phyloP scores from a whole-genome alignment of 352 stramenopile genomes.

The Hyaloperonospora arabidopsidis region DNA sequence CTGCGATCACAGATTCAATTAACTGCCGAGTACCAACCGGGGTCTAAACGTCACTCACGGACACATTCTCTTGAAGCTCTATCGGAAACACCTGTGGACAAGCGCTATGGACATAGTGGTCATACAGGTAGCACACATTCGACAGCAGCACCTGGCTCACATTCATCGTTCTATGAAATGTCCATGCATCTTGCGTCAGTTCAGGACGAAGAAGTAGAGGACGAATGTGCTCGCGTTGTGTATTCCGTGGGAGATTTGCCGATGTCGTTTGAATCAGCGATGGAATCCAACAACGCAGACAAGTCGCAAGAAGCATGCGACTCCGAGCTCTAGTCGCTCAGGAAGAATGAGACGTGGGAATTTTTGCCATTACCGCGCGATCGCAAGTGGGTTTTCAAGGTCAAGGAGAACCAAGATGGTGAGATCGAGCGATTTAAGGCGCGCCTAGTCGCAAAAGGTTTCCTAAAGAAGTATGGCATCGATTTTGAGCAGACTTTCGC shows the following conservation, averaged over 20 bases:
- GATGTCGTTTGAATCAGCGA: neutral
- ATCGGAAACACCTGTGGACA: neutral
- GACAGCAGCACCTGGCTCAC: too few species aligned
- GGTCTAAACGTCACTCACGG: neutral
- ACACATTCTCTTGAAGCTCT: neutral
- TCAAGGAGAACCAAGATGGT: conserved; percentile 13
- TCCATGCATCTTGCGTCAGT: too few species aligned
- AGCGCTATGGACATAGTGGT: too few species aligned
- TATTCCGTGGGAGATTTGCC: conserved; percentile 1
- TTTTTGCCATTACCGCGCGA: conserved; percentile 4
- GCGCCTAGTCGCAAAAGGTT: neutral
- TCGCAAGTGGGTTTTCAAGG: conserved; percentile 8
- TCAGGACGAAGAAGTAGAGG: too few species aligned
- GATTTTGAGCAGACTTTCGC: too few species aligned
- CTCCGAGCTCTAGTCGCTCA: conserved; percentile 10
- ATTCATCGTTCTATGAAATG: too few species aligned
- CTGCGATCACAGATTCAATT: neutral
- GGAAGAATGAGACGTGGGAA: conserved; percentile 11
- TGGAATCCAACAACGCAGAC: neutral
- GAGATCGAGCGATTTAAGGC: too few species aligned
- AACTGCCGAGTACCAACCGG: neutral
- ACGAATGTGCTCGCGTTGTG: neutral
- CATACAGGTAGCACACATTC: too few species aligned
- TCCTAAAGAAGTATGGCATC: neutral
- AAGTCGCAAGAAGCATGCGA: conserved; percentile 8